Evolutionary conservation across 164 flowering plant species (phyloP).

Genomic region (Dillenia suffruticosa): DNA sequence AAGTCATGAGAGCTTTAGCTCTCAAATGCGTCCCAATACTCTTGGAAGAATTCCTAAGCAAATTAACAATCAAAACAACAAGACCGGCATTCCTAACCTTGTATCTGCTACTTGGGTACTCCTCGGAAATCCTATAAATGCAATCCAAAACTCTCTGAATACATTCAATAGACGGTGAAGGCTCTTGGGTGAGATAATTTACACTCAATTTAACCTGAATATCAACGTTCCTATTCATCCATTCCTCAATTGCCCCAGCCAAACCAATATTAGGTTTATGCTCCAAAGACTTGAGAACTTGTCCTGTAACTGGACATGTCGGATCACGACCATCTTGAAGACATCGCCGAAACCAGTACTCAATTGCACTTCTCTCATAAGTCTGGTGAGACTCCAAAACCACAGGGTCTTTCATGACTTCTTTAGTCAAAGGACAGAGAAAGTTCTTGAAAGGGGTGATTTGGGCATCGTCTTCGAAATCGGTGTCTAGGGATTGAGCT

Average conservation of each 20-base stretch:
- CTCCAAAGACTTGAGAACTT: conserved; percentile 41
- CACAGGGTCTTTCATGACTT: conserved; percentile 65
- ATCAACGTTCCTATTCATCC: conserved; percentile 46
- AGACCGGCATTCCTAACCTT: conserved; percentile 40
- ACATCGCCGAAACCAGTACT: conserved; percentile 55
- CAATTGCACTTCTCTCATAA: conserved; percentile 51
- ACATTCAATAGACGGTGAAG: conserved; percentile 22
- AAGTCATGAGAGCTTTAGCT: conserved; percentile 43
- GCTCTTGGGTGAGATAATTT: conserved; percentile 31
- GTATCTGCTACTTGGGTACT: conserved; percentile 41
- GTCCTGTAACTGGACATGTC: conserved; percentile 73
- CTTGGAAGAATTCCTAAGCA: conserved; percentile 40
- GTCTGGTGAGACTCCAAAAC: conserved; percentile 47
- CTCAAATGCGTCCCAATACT: conserved; percentile 34
- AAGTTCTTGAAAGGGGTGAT: conserved; percentile 51
- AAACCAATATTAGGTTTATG: conserved; percentile 53
- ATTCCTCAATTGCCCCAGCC: conserved; percentile 61
- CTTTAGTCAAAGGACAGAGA: conserved; percentile 53
- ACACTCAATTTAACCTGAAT: conserved; percentile 32
- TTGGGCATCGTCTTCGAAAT: conserved; percentile 39
- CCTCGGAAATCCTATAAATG: conserved; percentile 43
- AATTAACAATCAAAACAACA: conserved; percentile 29
- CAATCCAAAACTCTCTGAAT: conserved; percentile 33
- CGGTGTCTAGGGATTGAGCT: conserved; percentile 17
- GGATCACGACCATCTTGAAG: conserved; percentile 55